Percentiles rank a stretch among this genome's conserved stretches.
phyloP scores from a whole-genome alignment of 1,284 basidiomycete genomes.

The Ceratorhiza oryzae-sativae region DNA sequence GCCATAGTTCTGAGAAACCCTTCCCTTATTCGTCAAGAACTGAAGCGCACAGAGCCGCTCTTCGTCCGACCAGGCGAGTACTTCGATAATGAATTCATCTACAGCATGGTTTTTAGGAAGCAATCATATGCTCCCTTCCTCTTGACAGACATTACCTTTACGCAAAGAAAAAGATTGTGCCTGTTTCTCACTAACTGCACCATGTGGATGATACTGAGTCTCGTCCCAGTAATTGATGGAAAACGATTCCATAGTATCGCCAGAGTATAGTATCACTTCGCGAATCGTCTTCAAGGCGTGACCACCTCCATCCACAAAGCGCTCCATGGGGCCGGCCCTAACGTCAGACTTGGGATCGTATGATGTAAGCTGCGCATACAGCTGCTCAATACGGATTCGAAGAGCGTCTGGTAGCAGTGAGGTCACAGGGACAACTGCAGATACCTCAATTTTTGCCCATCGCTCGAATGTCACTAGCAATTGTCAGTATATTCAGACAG shows the following conservation, averaged over 20 bases:
- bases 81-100: conserved; percentile 22
- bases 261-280: background rate
- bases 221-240: background rate
- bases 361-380: background rate
- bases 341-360: background rate
- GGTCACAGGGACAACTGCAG: background rate
- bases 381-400: background rate
- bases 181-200: background rate
- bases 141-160: background rate
- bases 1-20: background rate
- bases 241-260: background rate
- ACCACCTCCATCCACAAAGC: background rate
- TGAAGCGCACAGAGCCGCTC: background rate
- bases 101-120: too few species aligned
- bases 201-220: background rate
- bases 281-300: conserved; percentile 4
- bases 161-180: background rate
- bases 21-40: conserved; percentile 9
- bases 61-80: background rate
- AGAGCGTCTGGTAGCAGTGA: background rate
- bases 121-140: too few species aligned
- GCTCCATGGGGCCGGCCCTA: too few species aligned
- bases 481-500: background rate
- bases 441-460: conserved; percentile 4
- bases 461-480: background rate